These are phyloP conservation scores for Heritiera fomes DNA, from an alignment of 345 rosid species.

Conservation along the genomic window DNA sequence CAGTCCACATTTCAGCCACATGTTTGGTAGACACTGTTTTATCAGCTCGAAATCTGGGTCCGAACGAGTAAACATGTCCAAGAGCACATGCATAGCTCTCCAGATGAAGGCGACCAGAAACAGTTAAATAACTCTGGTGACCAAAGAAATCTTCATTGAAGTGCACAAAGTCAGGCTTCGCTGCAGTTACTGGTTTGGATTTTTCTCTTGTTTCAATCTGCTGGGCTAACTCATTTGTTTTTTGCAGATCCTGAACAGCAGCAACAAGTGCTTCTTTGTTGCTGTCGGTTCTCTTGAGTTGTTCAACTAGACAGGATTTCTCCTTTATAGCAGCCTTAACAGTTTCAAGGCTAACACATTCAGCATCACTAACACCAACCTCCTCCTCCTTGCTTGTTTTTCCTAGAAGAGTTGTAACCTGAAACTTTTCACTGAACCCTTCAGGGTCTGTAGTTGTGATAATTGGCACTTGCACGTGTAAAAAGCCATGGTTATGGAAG, in stretches of 20 bases:
- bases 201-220: conserved; percentile 64
- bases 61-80: conserved; percentile 86
- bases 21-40: conserved; percentile 48
- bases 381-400: conserved; percentile 40
- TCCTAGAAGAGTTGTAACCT: conserved; percentile 49
- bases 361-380: conserved; percentile 27
- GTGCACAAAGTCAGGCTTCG: conserved; percentile 40
- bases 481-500: conserved; percentile 68
- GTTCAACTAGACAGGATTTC: conserved; percentile 58
- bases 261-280: conserved; percentile 68
- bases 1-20: conserved; percentile 80
- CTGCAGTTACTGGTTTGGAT: conserved; percentile 29
- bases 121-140: conserved; percentile 55
- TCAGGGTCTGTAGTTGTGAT: conserved; percentile 66
- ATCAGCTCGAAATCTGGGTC: conserved; percentile 76
- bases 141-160: conserved; percentile 59
- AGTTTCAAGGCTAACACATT: conserved; percentile 45
- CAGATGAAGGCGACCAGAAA: conserved; percentile 77
- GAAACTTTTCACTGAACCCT: conserved; percentile 64
- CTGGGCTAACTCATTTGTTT: conserved; percentile 64
- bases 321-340: conserved; percentile 68
- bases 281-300: conserved; percentile 84
- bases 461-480: conserved; percentile 73
- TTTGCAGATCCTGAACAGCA: conserved; percentile 66
- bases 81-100: conserved; percentile 90